phyloP scores from a whole-genome alignment of 306 rosid genomes.

The Citrullus colocynthis region DNA sequence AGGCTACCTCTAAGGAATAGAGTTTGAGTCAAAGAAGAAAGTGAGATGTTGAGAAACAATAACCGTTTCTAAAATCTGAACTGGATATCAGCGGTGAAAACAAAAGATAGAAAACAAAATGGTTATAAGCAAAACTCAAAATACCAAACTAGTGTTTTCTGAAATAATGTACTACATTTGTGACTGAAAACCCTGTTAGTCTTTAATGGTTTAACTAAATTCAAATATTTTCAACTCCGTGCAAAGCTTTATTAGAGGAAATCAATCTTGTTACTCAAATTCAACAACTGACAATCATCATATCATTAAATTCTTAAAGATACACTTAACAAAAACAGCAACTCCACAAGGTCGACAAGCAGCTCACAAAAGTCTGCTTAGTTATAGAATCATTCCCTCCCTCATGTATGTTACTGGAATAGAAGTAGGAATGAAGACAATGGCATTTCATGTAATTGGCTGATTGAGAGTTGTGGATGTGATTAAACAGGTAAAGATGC shows the following conservation, averaged over 20 bases:
- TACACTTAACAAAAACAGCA: neutral
- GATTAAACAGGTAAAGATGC: conserved; percentile 72
- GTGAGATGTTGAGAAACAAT: neutral
- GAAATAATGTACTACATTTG: neutral
- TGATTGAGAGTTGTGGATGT: neutral
- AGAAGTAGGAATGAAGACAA: neutral
- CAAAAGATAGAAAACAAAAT: neutral
- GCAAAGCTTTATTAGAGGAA: neutral
- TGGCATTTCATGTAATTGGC: neutral
- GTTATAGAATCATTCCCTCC: neutral
- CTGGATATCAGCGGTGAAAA: neutral
- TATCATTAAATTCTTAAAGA: neutral
- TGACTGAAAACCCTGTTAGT: neutral
- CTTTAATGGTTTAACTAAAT: neutral
- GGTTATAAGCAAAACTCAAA: neutral
- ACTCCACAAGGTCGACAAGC: neutral
- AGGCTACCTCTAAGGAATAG: neutral
- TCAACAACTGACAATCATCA: neutral
- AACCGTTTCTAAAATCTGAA: neutral
- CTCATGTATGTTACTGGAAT: neutral
- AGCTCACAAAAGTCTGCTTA: neutral
- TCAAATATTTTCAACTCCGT: neutral
- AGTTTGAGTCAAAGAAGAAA: neutral
- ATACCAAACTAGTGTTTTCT: neutral
- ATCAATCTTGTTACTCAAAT: neutral